These are phyloP conservation scores for Cercophora sp. DNA, from an alignment of 495 filamentous ascomycete genomes.

Conservation along the genomic window DNA sequence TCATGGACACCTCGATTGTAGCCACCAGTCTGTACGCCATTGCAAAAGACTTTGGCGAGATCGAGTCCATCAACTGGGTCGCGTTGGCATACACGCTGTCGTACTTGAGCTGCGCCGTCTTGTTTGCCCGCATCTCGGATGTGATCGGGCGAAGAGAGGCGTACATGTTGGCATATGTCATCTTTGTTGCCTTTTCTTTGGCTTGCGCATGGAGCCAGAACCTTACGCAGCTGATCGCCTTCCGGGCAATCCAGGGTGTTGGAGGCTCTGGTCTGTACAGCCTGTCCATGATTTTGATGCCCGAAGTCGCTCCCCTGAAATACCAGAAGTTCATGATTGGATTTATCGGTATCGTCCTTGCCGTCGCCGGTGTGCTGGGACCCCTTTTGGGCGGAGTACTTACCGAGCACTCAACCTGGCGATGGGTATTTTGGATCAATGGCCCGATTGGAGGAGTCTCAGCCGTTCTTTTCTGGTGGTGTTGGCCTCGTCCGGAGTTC, in stretches of 20 bases:
- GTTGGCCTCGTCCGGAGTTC: constrained; percentile 39
- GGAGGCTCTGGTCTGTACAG: constrained; percentile 47
- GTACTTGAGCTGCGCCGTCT: constrained; percentile 42
- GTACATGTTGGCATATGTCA: constrained; percentile 41
- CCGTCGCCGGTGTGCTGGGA: constrained; percentile 42
- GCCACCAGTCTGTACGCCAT: constrained; percentile 44
- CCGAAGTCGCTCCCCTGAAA: constrained; percentile 44
- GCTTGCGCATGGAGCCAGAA: constrained; percentile 47
- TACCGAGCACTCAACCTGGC: constrained; percentile 56
- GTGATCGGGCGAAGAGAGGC: constrained; percentile 48
- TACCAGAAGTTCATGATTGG: constrained; percentile 32
- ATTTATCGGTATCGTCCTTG: constrained; percentile 28
- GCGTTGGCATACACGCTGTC: constrained; percentile 42
- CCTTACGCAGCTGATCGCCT: constrained; percentile 44
- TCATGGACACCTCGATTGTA: constrained; percentile 43
- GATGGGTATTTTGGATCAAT: constrained; percentile 71
- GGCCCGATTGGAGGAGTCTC: constrained; percentile 48
- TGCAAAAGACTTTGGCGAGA: constrained; percentile 33
- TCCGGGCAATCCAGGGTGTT: constrained; percentile 41
- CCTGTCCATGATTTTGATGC: constrained; percentile 49
- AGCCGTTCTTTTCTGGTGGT: constrained; percentile 42
- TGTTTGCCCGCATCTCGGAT: constrained; percentile 51
- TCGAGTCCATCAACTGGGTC: constrained; percentile 42
- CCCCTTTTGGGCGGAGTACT: constrained; percentile 63
- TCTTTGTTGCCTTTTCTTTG: constrained; percentile 54